Evolutionary conservation across 1,284 basidiomycete species (phyloP), one percentile per base, ranked within the genome.

Genomic region (Puccinia coronata): DNA sequence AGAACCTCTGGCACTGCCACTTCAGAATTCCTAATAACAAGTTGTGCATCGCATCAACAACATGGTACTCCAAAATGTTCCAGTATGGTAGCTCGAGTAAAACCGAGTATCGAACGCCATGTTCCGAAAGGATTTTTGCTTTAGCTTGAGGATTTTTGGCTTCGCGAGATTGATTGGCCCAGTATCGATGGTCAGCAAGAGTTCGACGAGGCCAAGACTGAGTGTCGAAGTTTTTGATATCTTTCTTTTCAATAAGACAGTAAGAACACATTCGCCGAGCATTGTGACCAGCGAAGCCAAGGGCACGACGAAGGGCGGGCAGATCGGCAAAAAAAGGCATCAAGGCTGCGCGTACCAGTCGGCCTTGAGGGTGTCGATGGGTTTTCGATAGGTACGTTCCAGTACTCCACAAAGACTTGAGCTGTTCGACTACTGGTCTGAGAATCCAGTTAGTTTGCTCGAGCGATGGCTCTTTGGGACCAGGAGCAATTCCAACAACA

Each of bases 361-460:
- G 34, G n/a, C 72, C 72, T 0, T 41, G 12, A 34, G 25, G 41
- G 28, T 39, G 25, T 18, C 18, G 3, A 53, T 55, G 39, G 16
- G 72, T 57, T 43, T n/a, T 25, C 25, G 67, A 28, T 82, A n/a
- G n/a, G n/a, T n/a, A n/a, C n/a, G n/a, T n/a, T n/a, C n/a, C n/a
- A n/a, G n/a, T n/a, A n/a, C n/a, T 31, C 84, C 85, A 87, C 39
- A 86, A 82, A 20, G 80, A 65, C 0, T 84, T 36, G 23, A 88
- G 82, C n/a, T 85, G 83, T 31, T 85, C 82, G 5, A 87, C 82
- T 8, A 87, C 47, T 4, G 84, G 85, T 25, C 55, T 23, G 0
- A 87, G 57, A 72, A 85, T 84, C 43, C 84, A 84, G 70, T 87
- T 87, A 43, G 87, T 73, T 18, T 84, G 63, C 11, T 83, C 63